Percentiles rank a stretch among this genome's conserved stretches.
Conservation (phyloP, 164 flowering plant genomes). For the Annona cherimola region DNA sequence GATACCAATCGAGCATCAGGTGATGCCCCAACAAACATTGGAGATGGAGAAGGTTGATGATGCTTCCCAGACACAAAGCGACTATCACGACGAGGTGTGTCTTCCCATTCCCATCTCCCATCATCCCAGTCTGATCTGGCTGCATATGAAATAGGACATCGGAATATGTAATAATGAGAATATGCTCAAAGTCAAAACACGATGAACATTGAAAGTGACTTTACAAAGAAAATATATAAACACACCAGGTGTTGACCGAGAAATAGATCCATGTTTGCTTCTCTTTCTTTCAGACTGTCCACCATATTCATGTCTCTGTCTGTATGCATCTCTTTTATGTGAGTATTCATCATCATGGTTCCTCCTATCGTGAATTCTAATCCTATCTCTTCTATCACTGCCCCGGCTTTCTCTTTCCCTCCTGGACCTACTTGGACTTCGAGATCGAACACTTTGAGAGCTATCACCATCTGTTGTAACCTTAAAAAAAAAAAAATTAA, state of each 20-base stretch:
- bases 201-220: background rate
- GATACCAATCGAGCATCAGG: conserved; percentile 91
- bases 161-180: background rate
- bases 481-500: conserved; percentile 23
- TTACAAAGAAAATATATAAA: background rate
- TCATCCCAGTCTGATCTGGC: conserved; percentile 88
- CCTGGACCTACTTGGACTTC: conserved; percentile 26
- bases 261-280: conserved; percentile 39
- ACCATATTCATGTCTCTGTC: conserved; percentile 27
- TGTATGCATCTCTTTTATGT: conserved; percentile 33
- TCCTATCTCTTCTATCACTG: conserved; percentile 38
- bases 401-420: conserved; percentile 29
- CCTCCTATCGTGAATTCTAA: conserved; percentile 23
- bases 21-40: conserved; percentile 78
- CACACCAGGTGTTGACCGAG: conserved; percentile 64
- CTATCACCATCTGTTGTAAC: conserved; percentile 32
- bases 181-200: background rate
- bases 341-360: conserved; percentile 15
- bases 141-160: conserved; percentile 24
- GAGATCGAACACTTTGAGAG: conserved; percentile 22
- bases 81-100: conserved; percentile 64
- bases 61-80: conserved; percentile 32
- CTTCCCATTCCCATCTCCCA: conserved; percentile 94
- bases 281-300: conserved; percentile 44
- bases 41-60: conserved; percentile 76